phyloP scores from a whole-genome alignment of 257 asterid species.

The Ilex aquifolium region DNA sequence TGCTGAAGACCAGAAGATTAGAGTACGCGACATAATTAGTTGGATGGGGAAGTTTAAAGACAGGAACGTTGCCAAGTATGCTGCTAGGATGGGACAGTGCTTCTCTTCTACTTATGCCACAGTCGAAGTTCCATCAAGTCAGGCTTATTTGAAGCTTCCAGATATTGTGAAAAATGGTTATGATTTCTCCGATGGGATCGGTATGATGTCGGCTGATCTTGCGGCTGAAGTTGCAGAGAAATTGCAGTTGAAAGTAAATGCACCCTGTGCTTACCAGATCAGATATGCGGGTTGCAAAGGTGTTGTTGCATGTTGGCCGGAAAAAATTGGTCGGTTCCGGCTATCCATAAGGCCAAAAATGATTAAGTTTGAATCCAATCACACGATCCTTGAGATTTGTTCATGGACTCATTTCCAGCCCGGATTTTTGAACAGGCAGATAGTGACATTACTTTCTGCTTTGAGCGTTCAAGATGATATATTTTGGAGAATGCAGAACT shows the following conservation, averaged over 20 bases:
- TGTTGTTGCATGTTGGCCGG: constrained; percentile 80
- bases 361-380: constrained; percentile 68
- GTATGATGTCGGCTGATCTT: constrained; percentile 64
- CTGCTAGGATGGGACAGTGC: constrained; percentile 95
- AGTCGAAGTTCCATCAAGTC: constrained; percentile 40
- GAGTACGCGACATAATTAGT: constrained; percentile 31
- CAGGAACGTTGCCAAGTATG: constrained; percentile 70
- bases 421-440: constrained; percentile 83
- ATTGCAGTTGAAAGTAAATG: constrained; percentile 42
- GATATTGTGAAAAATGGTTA: constrained; percentile 59
- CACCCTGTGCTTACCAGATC: constrained; percentile 87
- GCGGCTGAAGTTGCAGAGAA: constrained; percentile 70
- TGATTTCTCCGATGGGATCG: constrained; percentile 86
- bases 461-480: constrained; percentile 48
- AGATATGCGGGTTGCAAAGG: constrained; percentile 88
- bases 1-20: constrained; percentile 42
- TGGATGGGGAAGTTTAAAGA: constrained; percentile 82
- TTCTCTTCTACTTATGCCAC: constrained; percentile 92
- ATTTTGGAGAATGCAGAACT: constrained; percentile 77
- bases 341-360: constrained; percentile 64
- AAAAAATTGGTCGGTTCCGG: constrained; percentile 23
- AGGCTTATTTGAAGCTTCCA: constrained; percentile 30
- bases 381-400: constrained; percentile 75
- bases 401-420: constrained; percentile 88
- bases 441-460: constrained; percentile 74